Evolutionary conservation across 306 rosid species (phyloP).

Genomic region (Abrus pulchellus): DNA sequence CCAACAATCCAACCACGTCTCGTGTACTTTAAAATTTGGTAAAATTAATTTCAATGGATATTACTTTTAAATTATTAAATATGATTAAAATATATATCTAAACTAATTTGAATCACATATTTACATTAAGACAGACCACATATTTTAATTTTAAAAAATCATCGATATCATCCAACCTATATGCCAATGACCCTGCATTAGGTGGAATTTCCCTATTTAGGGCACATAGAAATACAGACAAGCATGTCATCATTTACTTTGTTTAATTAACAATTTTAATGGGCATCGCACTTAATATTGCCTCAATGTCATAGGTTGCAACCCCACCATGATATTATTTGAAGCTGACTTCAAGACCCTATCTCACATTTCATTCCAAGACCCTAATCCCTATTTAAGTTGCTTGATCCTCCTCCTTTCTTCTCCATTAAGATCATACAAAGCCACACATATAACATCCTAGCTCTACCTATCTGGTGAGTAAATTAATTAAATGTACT

Average conservation of each 20-base stretch:
- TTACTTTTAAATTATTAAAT: too few relatives aligned
- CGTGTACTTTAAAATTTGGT: too few relatives aligned
- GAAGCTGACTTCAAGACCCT: neutral
- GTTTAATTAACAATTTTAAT: conserved; percentile 35
- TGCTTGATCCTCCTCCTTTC: too few relatives aligned
- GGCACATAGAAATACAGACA: conserved; percentile 40
- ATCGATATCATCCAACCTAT: neutral
- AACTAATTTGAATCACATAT: too few relatives aligned
- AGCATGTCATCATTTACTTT: conserved; percentile 31
- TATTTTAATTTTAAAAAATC: neutral
- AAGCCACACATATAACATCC: too few relatives aligned
- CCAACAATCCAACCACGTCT: neutral
- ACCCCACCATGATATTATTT: conserved; percentile 53
- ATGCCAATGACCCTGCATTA: neutral
- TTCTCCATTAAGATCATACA: too few relatives aligned
- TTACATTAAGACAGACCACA: neutral
- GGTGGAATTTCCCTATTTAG: conserved; percentile 40
- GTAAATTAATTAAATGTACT: too few relatives aligned
- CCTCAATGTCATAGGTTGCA: conserved; percentile 51
- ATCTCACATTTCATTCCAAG: too few relatives aligned
- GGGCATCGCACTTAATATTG: conserved; percentile 58
- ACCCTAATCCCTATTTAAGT: too few relatives aligned
- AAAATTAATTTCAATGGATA: too few relatives aligned
- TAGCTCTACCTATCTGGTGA: too few relatives aligned
- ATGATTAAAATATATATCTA: too few relatives aligned